Conservation (phyloP, 139 green algal genomes). For the Marvania coccoides region DNA sequence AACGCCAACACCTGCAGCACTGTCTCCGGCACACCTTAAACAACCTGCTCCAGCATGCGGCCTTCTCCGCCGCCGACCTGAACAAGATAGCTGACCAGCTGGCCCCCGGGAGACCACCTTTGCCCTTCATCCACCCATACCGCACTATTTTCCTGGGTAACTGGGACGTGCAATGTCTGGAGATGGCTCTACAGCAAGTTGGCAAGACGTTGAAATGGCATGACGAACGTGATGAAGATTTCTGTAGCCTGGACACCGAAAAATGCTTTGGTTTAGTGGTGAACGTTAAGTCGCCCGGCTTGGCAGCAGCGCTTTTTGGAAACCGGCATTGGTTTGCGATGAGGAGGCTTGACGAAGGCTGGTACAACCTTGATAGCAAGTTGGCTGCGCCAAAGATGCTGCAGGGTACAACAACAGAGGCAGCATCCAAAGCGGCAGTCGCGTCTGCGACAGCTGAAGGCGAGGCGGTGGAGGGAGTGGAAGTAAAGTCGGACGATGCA, state of each 20-base stretch:
- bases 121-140: slow-evolving; percentile 5
- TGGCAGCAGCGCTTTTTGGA: neutral
- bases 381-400: slow-evolving; percentile 15
- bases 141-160: slow-evolving; percentile 32
- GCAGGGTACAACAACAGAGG: too few species aligned
- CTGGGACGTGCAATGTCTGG: slow-evolving; percentile 37
- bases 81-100: slow-evolving; percentile 24
- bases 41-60: slow-evolving; percentile 33
- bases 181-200: slow-evolving; percentile 19
- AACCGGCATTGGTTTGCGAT: slow-evolving; percentile 20
- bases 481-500: too few species aligned
- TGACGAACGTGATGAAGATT: neutral
- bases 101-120: neutral
- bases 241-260: neutral
- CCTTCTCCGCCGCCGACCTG: neutral
- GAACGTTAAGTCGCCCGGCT: slow-evolving; percentile 1
- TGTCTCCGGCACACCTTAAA: slow-evolving; percentile 46
- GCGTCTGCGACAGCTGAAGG: too few species aligned
- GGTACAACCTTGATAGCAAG: slow-evolving; percentile 46
- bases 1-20: slow-evolving; percentile 33
- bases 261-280: neutral
- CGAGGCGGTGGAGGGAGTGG: too few species aligned
- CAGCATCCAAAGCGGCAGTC: too few species aligned
- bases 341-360: slow-evolving; percentile 2
- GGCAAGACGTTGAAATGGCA: slow-evolving; percentile 17